Conservation (phyloP, 163 green algal genomes). For the Scenedesmus sp. region DNA sequence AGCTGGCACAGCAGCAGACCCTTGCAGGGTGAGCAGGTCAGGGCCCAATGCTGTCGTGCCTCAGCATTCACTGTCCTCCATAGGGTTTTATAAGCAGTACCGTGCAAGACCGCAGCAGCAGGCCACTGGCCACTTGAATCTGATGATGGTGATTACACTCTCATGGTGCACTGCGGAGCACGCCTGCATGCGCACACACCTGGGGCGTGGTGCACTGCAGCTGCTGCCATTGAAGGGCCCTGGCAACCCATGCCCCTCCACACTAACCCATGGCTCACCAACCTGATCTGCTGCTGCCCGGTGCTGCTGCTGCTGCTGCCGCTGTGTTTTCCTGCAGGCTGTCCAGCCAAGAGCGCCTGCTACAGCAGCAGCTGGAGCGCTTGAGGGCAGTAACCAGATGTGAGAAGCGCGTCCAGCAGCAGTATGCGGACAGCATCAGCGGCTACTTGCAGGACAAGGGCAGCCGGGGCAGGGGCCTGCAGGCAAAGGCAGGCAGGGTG, state of each 20-base stretch:
- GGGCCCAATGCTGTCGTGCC: not conserved
- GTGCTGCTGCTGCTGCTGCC: not conserved
- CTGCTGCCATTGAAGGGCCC: not conserved
- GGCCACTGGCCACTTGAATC: no score
- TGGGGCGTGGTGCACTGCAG: not conserved
- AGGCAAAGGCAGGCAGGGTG: slow-evolving; percentile 12
- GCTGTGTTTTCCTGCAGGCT: slow-evolving; percentile 18
- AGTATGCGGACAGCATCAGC: slow-evolving; percentile 18
- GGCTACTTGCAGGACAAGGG: slow-evolving; percentile 11
- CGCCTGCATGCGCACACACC: no score
- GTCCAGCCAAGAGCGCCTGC: not conserved
- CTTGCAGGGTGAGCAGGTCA: not conserved
- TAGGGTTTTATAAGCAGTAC: not conserved
- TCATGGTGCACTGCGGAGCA: no score
- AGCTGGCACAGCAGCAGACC: not conserved
- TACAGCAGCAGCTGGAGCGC: slow-evolving; percentile 16
- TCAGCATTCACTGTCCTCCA: not conserved
- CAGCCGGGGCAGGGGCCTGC: not conserved
- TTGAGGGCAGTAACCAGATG: not conserved
- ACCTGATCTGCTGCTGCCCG: not conserved
- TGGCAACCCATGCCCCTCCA: not conserved
- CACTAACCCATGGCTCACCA: not conserved
- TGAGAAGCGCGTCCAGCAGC: slow-evolving; percentile 26
- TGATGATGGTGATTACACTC: no score
- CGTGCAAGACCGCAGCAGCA: not conserved